phyloP scores from a whole-genome alignment of 768 basidiomycete genomes.

The Lactarius tabidus region DNA sequence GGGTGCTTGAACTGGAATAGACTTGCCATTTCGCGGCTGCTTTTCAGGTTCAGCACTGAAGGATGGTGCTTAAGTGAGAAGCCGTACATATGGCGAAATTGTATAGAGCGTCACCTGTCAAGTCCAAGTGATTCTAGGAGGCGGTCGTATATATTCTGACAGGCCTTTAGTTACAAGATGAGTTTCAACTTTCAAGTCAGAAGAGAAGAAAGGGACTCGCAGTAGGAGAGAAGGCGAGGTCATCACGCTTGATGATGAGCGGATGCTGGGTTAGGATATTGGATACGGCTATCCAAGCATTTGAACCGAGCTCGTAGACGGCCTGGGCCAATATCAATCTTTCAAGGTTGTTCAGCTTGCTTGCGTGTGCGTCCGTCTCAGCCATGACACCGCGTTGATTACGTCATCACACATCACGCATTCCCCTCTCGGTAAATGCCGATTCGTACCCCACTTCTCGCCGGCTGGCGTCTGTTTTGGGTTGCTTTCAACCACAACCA shows the following conservation, averaged over 20 bases:
- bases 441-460: neutral
- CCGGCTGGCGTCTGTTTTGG: neutral
- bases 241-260: slow-evolving; percentile 52
- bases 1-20: neutral
- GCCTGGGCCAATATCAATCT: slow-evolving; percentile 82
- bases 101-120: slow-evolving; percentile 1
- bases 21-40: slow-evolving; percentile 48
- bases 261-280: slow-evolving; percentile 68
- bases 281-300: slow-evolving; percentile 64
- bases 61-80: neutral
- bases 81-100: neutral
- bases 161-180: neutral
- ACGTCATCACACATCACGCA: slow-evolving; percentile 5
- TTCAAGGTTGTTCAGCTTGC: slow-evolving; percentile 46
- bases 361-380: neutral
- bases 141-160: slow-evolving; percentile 6
- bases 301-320: slow-evolving; percentile 73
- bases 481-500: slow-evolving; percentile 31
- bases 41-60: slow-evolving; percentile 34
- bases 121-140: slow-evolving; percentile 9
- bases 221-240: slow-evolving; percentile 56
- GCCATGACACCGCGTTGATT: neutral
- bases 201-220: slow-evolving; percentile 42
- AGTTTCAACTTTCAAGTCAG: neutral
- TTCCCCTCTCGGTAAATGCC: slow-evolving; percentile 11